These are phyloP conservation scores for Uncinocarpus reesii DNA, from an alignment of 2,329 filamentous ascomycete genomes.

Conservation along the genomic window DNA sequence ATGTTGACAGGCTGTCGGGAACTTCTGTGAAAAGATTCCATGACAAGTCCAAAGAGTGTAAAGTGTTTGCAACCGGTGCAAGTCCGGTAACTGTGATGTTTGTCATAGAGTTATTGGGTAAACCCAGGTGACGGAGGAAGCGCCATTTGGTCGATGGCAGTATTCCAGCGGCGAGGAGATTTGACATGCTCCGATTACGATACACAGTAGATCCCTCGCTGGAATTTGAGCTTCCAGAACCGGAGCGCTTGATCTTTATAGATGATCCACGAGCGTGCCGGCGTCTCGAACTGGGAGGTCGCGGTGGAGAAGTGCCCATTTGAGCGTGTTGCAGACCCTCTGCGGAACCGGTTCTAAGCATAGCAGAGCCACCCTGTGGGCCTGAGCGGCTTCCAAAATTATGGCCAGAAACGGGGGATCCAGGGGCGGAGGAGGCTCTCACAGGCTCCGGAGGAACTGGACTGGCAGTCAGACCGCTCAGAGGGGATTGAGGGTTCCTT, in stretches of 20 bases:
- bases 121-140: slow-evolving; percentile 80
- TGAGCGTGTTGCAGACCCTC: slow-evolving; percentile 27
- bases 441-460: slow-evolving; percentile 55
- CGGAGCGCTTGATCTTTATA: slow-evolving; percentile 72
- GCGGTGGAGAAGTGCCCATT: slow-evolving; percentile 66
- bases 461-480: slow-evolving; percentile 53
- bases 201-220: slow-evolving; percentile 47
- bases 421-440: slow-evolving; percentile 58
- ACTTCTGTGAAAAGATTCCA: slow-evolving; percentile 90
- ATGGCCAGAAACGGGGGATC: slow-evolving; percentile 47
- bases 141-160: slow-evolving; percentile 86
- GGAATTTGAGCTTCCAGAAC: slow-evolving; percentile 87
- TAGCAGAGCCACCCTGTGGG: slow-evolving; percentile 34
- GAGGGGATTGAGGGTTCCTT: slow-evolving; percentile 72
- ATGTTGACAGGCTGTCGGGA: slow-evolving; percentile 74
- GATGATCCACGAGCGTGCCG: slow-evolving; percentile 55
- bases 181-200: slow-evolving; percentile 60
- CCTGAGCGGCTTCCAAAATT: slow-evolving; percentile 41
- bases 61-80: slow-evolving; percentile 69
- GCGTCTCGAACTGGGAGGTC: slow-evolving; percentile 66
- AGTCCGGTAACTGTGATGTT: slow-evolving; percentile 66
- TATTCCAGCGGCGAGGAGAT: slow-evolving; percentile 59
- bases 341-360: slow-evolving; percentile 51
- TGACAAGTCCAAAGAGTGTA: slow-evolving; percentile 87
- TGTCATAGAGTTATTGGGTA: slow-evolving; percentile 85